Evolutionary conservation across 2,329 filamentous ascomycete genomes (phyloP).

Genomic region (Trichoderma hamatum): DNA sequence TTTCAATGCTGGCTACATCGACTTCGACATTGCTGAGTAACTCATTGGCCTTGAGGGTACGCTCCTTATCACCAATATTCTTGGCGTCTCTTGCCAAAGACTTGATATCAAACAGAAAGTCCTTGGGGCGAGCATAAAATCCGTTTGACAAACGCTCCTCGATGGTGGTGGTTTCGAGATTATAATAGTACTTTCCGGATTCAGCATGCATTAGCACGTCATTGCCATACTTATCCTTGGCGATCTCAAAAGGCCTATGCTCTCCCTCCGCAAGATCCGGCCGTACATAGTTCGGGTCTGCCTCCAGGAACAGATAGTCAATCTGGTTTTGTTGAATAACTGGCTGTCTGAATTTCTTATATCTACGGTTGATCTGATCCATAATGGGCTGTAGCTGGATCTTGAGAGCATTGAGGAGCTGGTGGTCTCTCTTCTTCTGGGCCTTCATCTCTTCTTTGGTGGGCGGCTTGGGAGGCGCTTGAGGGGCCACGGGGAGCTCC

Average conservation of each 20-base stretch:
- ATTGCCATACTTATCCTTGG: constrained; percentile 76
- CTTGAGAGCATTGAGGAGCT: constrained; percentile 84
- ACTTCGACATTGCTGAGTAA: constrained; percentile 92
- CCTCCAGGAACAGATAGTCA: constrained; percentile 81
- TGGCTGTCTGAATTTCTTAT: constrained; percentile 83
- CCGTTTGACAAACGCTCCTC: constrained; percentile 97
- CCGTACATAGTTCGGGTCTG: constrained; percentile 70
- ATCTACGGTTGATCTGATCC: constrained; percentile 91
- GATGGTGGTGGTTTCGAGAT: constrained; percentile 88
- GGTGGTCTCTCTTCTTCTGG: constrained; percentile 79
- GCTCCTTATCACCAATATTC: constrained; percentile 78
- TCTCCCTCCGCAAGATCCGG: constrained; percentile 58
- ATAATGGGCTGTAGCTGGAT: constrained; percentile 90
- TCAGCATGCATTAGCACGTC: constrained; percentile 74
- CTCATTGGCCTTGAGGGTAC: constrained; percentile 86
- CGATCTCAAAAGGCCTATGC: constrained; percentile 76
- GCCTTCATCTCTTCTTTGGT: constrained; percentile 80
- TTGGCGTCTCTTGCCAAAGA: constrained; percentile 83
- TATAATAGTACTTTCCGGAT: constrained; percentile 89
- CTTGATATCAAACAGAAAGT: constrained; percentile 87
- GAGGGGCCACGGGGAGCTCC: constrained; percentile 72
- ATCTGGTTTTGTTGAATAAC: constrained; percentile 75
- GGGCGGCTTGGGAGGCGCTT: constrained; percentile 66
- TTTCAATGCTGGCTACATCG: constrained; percentile 78
- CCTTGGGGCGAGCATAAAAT: constrained; percentile 87